Evolutionary conservation across 345 rosid species (phyloP).

Genomic region (Corymbia maculata): DNA sequence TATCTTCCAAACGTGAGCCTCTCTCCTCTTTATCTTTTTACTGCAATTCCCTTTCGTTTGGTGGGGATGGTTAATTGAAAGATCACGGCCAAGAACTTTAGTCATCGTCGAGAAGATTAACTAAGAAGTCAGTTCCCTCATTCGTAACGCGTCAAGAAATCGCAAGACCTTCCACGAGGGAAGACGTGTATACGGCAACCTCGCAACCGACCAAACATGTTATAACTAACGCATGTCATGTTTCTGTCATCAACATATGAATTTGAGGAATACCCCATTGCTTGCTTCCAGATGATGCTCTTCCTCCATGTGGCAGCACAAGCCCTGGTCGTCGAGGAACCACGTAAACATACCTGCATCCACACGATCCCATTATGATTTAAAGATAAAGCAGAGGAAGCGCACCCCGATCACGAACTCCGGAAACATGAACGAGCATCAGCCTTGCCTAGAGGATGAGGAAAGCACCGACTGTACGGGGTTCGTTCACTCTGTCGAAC

Average conservation of each 20-base stretch:
- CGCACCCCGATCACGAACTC: not conserved
- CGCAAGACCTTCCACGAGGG: not conserved
- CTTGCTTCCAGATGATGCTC: slow-evolving; percentile 79
- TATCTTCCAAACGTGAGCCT: not conserved
- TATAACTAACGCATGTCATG: not conserved
- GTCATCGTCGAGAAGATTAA: not conserved
- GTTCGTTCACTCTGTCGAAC: not conserved
- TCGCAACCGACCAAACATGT: not conserved
- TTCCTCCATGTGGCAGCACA: slow-evolving; percentile 90
- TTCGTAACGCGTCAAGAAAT: not conserved
- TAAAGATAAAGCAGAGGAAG: not conserved
- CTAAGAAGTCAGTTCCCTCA: not conserved
- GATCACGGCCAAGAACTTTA: not conserved
- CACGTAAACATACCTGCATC: slow-evolving; percentile 72
- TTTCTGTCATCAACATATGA: not conserved
- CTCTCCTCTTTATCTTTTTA: not conserved
- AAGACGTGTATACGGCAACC: not conserved
- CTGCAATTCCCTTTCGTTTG: not conserved
- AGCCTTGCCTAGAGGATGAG: not conserved
- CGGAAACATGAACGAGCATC: not conserved
- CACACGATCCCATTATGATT: not conserved
- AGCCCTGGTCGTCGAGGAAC: slow-evolving; percentile 78
- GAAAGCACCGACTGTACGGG: not conserved
- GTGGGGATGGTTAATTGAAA: not conserved
- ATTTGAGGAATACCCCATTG: slow-evolving; percentile 57